phyloP scores from a whole-genome alignment of 2,329 filamentous ascomycete genomes.

The Pseudohalonectria lignicola region DNA sequence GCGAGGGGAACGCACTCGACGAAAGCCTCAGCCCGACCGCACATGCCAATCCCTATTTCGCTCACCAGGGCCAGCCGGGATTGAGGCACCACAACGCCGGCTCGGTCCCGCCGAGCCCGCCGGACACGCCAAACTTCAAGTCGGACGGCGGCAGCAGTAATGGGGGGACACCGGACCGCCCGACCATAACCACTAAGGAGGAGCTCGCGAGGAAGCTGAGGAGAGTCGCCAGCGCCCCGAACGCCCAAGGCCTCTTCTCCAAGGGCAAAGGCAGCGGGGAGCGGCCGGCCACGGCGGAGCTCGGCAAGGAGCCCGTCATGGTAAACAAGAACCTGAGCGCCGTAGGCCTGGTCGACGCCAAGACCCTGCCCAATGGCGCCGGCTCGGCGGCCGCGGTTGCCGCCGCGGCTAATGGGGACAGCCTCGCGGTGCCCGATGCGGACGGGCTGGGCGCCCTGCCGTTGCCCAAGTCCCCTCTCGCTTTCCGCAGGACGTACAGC shows the following conservation, averaged over 20 bases:
- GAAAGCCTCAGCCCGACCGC: conserved; percentile 85
- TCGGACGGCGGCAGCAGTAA: conserved; percentile 40
- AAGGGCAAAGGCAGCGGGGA: conserved; percentile 47
- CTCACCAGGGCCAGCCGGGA: conserved; percentile 87
- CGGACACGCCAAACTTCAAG: conserved; percentile 75
- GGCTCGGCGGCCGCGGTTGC: conserved; percentile 16
- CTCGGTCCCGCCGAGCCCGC: conserved; percentile 84
- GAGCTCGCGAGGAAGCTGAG: conserved; percentile 87
- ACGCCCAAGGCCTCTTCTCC: conserved; percentile 83
- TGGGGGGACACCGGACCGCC: conserved; percentile 49
- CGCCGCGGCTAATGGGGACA: conserved; percentile 15
- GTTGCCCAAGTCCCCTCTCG: conserved; percentile 55
- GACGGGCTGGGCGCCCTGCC: conserved; percentile 52
- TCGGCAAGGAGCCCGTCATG: conserved; percentile 69
- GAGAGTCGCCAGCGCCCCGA: conserved; percentile 90
- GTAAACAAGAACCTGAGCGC: conserved; percentile 40
- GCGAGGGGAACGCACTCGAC: conserved; percentile 84
- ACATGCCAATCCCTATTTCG: conserved; percentile 93
- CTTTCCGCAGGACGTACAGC: conserved; percentile 92
- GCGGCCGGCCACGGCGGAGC: conserved; percentile 73
- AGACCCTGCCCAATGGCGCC: conserved; percentile 23
- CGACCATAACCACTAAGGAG: conserved; percentile 75
- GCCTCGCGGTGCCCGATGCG: conserved; percentile 29
- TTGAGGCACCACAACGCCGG: conserved; percentile 91
- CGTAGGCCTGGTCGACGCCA: conserved; percentile 34